phyloP scores from a whole-genome alignment of 495 filamentous ascomycete species.

The Peziza echinospora region DNA sequence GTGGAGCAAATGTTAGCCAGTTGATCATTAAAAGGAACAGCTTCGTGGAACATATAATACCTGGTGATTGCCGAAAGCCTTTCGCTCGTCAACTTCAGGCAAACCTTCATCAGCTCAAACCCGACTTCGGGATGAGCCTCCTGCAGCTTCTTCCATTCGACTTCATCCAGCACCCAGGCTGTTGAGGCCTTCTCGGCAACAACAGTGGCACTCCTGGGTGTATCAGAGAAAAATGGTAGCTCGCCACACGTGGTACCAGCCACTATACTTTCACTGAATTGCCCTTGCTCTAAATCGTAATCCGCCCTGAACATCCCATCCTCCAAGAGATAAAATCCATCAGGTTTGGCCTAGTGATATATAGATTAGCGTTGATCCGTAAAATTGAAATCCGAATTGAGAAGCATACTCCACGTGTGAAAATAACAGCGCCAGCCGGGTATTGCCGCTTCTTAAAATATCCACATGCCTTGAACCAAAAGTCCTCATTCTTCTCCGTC shows the following conservation, averaged over 20 bases:
- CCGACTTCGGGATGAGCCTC: slow-evolving; percentile 50
- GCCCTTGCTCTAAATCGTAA: slow-evolving; percentile 75
- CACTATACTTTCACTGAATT: slow-evolving; percentile 75
- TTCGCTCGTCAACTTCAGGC: slow-evolving; percentile 35
- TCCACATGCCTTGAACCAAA: slow-evolving; percentile 59
- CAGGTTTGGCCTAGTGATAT: slow-evolving; percentile 13
- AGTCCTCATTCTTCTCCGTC: slow-evolving; percentile 68
- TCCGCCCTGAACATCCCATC: slow-evolving; percentile 69
- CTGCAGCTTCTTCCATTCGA: slow-evolving; percentile 49
- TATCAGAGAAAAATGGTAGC: slow-evolving; percentile 84
- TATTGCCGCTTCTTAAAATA: slow-evolving; percentile 52
- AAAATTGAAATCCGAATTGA: no score
- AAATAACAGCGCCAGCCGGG: slow-evolving; percentile 47
- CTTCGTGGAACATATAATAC: slow-evolving; percentile 18
- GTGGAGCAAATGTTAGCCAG: background rate
- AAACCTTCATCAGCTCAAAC: slow-evolving; percentile 60
- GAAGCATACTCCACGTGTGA: slow-evolving; percentile 44
- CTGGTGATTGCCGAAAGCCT: slow-evolving; percentile 45
- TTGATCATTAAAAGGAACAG: background rate
- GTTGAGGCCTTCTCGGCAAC: slow-evolving; percentile 59
- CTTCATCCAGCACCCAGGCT: slow-evolving; percentile 53
- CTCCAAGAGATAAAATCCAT: slow-evolving; percentile 82
- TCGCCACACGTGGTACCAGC: slow-evolving; percentile 91
- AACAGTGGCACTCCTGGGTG: slow-evolving; percentile 66
- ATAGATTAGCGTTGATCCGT: no score